Evolutionary conservation across 2,329 filamentous ascomycete species (phyloP).

Genomic region (Claviceps africana): DNA sequence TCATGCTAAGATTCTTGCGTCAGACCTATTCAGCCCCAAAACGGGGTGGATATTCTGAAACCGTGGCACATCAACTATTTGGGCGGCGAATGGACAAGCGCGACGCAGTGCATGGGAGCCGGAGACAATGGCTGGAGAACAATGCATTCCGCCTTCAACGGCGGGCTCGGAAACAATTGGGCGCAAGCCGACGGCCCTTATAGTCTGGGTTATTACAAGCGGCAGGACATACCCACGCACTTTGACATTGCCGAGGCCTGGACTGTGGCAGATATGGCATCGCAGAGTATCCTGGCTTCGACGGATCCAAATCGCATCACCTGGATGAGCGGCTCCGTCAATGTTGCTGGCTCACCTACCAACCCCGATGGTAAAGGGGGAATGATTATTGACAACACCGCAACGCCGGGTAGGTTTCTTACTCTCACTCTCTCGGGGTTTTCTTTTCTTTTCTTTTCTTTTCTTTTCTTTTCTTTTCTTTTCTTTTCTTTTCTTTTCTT

Average conservation of each 20-base stretch:
- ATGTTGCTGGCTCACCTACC: conserved; percentile 26
- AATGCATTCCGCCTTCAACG: conserved; percentile 37
- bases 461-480: too few relatives aligned
- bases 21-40: conserved; percentile 10
- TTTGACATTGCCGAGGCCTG: conserved; percentile 41
- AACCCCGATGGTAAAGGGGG: conserved; percentile 25
- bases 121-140: conserved; percentile 36
- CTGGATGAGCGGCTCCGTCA: conserved; percentile 28
- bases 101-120: conserved; percentile 37
- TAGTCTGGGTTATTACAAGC: conserved; percentile 33
- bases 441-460: too few relatives aligned
- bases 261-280: conserved; percentile 20
- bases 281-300: conserved; percentile 9
- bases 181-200: conserved; percentile 12
- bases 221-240: conserved; percentile 37
- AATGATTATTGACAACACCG: conserved; percentile 33
- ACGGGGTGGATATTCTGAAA: conserved; percentile 30
- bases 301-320: conserved; percentile 34
- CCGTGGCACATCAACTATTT: conserved; percentile 37
- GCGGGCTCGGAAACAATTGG: conserved; percentile 37
- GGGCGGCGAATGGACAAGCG: conserved; percentile 28
- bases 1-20: not conserved
- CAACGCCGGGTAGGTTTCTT: conserved; percentile 8
- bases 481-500: too few relatives aligned
- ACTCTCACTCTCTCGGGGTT: too few relatives aligned